Percentiles rank a stretch among this genome's conserved stretches.
Evolutionary conservation across 2,329 filamentous ascomycete species (phyloP).

Genomic region (Cladosporium sp.): DNA sequence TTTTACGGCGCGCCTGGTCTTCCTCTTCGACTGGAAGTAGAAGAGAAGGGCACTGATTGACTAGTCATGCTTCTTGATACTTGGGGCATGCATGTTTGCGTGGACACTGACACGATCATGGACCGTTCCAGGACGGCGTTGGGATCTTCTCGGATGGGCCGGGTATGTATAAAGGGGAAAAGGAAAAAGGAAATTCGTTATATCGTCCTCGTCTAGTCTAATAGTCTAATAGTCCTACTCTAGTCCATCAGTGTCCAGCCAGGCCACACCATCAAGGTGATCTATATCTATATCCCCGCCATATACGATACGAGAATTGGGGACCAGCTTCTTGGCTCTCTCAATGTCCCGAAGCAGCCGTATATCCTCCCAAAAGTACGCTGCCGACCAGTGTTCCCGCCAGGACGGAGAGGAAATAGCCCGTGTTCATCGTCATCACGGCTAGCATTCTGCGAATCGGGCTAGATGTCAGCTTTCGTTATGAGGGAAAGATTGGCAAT

Average conservation of each 20-base stretch:
- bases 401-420: conserved; percentile 73
- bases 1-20: too few relatives aligned
- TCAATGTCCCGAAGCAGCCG: conserved; percentile 14
- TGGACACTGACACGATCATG: too few relatives aligned
- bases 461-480: conserved; percentile 13
- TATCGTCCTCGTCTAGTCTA: too few relatives aligned
- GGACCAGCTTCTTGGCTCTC: not conserved
- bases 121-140: too few relatives aligned
- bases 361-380: conserved; percentile 24
- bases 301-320: not conserved
- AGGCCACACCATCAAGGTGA: too few relatives aligned
- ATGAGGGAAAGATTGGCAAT: not conserved
- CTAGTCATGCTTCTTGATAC: too few relatives aligned
- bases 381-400: conserved; percentile 69
- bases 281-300: too few relatives aligned
- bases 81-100: too few relatives aligned
- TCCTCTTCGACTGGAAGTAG: too few relatives aligned
- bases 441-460: conserved; percentile 66
- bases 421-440: conserved; percentile 82
- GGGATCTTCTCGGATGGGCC: too few relatives aligned
- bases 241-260: too few relatives aligned
- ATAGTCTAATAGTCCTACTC: not conserved
- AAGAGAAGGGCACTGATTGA: too few relatives aligned
- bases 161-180: not conserved
- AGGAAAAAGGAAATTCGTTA: not conserved